phyloP scores from a whole-genome alignment of 257 asterid species.

The Datura wrightii region DNA sequence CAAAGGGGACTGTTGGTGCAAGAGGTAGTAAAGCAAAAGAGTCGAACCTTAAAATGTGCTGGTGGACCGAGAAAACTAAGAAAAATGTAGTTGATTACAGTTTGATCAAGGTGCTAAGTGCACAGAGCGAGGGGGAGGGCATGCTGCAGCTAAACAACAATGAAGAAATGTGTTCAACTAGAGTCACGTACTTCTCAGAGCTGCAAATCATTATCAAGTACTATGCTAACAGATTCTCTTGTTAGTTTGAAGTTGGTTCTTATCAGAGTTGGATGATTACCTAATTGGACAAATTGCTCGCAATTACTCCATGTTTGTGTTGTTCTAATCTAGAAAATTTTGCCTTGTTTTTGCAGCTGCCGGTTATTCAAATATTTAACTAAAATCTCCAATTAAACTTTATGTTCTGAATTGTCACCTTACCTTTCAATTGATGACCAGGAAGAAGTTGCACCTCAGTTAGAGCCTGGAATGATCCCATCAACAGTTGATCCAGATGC shows the following conservation, averaged over 20 bases:
- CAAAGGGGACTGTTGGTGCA: background rate
- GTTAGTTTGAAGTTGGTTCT: background rate
- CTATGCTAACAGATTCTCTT: background rate
- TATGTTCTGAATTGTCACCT: conserved; percentile 31
- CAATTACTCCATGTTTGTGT: background rate
- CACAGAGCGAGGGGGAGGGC: background rate
- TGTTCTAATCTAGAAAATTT: background rate
- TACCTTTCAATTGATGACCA: conserved; percentile 46
- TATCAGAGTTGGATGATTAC: background rate
- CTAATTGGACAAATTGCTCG: background rate
- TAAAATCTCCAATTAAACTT: conserved; percentile 1
- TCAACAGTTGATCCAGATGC: conserved; percentile 98
- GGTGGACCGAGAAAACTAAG: background rate
- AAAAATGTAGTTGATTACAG: background rate
- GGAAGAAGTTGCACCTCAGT: conserved; percentile 99
- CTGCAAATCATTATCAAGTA: background rate
- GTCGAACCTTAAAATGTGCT: background rate
- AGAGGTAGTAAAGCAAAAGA: conserved; percentile 15
- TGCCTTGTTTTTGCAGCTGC: background rate
- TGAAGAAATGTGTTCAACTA: background rate
- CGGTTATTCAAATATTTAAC: background rate
- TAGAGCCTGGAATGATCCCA: conserved; percentile 93
- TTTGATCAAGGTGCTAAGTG: background rate
- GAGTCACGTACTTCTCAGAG: conserved; percentile 16
- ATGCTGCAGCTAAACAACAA: background rate